Evolutionary conservation across 176 grass and related monocot genomes (phyloP), one percentile per base, ranked within the genome.

Genomic region (Aegilops umbellulata): DNA sequence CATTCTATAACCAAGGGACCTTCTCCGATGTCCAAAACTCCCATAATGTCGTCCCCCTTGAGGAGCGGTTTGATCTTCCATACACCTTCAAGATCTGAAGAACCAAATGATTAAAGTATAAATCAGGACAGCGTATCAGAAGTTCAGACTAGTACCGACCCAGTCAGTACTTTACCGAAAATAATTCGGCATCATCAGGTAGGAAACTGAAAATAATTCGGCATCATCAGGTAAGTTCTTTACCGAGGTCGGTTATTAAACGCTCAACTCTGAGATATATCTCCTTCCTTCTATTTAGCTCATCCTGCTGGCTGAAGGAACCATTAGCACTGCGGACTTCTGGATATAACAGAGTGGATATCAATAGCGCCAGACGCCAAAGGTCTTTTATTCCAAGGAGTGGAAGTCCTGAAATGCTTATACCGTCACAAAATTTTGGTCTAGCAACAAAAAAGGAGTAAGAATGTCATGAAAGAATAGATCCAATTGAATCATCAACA

Each of bases 341-440:
- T 20, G 26, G 84, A 53, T 89, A 60, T 1, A 30, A 92, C 42
- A 95, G 87, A 73, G 85, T 76, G 41, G 90, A 94, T 53, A 87
- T 53, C 67, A 98, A 65, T 69, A 98, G 71, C 16, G 92, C 88
- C 80, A 92, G 90, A 13, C 82, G 92, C 96, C 96, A 98, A 89
- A 91, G 91, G 8, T 89, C 88, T 65, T 98, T 95, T 82, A 94
- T 95, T 89, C 95, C 91, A 60, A 92, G 93, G 55, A 98, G 92
- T 71, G 92, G n/a, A 32, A 98, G 91, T 57, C 96, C 96, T 98
- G 86, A 73, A 80, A 89, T 76, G 15, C 44, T 83, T 1, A 67
- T 5, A 49, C 4, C 4, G 8, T 75, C 69, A 84, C 15, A 34
- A 51, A 35, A 17, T 19, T 87, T 60, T 60, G 15, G 49, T 69